phyloP scores from a whole-genome alignment of 441 rosid genomes.

The Manihot esculenta region DNA sequence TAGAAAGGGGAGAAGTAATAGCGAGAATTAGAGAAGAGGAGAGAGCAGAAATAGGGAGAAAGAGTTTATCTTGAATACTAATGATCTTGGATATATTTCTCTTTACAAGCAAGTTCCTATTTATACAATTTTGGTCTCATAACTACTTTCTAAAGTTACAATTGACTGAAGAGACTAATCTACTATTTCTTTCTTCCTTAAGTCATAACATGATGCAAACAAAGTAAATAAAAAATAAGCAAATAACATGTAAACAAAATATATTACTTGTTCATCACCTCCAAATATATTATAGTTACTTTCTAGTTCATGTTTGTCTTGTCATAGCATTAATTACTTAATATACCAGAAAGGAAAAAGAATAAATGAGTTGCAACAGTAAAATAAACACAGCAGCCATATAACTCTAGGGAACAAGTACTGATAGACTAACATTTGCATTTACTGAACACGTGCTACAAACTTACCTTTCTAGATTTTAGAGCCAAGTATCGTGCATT shows the following conservation, averaged over 20 bases:
- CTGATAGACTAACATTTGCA: not conserved
- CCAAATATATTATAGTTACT: not conserved
- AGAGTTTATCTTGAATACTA: no score
- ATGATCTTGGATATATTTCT: no score
- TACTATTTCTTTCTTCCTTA: no score
- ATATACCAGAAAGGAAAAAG: not conserved
- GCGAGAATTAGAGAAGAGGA: no score
- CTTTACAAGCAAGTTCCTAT: no score
- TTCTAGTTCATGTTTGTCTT: not conserved
- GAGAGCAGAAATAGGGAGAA: no score
- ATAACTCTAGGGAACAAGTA: not conserved
- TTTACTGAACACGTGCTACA: slow-evolving; percentile 3
- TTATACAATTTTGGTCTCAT: no score
- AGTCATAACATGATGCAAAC: no score
- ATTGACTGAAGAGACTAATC: no score
- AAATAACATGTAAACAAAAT: not conserved
- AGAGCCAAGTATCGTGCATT: slow-evolving; percentile 89
- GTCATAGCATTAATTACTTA: not conserved
- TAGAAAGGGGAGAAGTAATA: no score
- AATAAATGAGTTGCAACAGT: no score
- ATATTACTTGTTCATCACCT: slow-evolving; percentile 3
- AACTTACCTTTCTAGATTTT: slow-evolving; percentile 74
- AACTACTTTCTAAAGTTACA: no score
- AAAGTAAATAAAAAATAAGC: not conserved
- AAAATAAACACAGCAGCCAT: not conserved